Evolutionary conservation across 352 stramenopile species (phyloP), one percentile per base, ranked within the genome.

Genomic region (Thraustochytrium sp.): DNA sequence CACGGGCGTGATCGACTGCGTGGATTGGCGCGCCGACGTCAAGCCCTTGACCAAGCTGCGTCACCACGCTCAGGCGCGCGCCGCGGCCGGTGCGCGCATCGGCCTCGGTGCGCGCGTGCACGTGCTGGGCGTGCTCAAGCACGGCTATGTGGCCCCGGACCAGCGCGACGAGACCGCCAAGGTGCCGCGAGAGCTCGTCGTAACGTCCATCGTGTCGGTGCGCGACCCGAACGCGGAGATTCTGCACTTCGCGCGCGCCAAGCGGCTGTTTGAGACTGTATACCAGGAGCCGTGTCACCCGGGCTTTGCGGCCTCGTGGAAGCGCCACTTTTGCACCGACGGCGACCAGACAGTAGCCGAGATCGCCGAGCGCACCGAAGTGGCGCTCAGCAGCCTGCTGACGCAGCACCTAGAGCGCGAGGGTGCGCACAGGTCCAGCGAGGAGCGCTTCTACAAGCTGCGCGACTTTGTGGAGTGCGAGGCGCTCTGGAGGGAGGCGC

Each of bases 221-320:
- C 8, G 11, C 8, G 59, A 72, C 26, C 59, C 59, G 29, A 72
- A 72, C 40, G 59, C 34, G 4, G 59, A 72, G 59, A 38, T 72
- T 72, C 46, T 72, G 36, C 59, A 72, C 59, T 72, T 44, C n/a
- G 59, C 59, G 21, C 59, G 59, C 21, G 59, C 59, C 34, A 72
- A 72, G 26, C 29, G 18, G 16, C 59, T 72, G 13, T 44, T 46
- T 21, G 59, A 72, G 36, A 72, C 2, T 21, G 26, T 72, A 5
- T 72, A 72, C 40, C 46, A 21, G 16, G 11, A 26, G 1, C 59
- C 59, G 40, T 44, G 36, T 21, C 4, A 72, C 2, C 13, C 36
- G 8, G 29, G 26, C 26, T 72, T 72, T 72, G 26, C 36, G 8
- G 21, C 34, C 34, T 72, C 59, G 23, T 72, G 59, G 59, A 55